Base-by-base conservation (phyloP, 768 basidiomycete genomes). In the Tricholoma flavovirens region DNA sequence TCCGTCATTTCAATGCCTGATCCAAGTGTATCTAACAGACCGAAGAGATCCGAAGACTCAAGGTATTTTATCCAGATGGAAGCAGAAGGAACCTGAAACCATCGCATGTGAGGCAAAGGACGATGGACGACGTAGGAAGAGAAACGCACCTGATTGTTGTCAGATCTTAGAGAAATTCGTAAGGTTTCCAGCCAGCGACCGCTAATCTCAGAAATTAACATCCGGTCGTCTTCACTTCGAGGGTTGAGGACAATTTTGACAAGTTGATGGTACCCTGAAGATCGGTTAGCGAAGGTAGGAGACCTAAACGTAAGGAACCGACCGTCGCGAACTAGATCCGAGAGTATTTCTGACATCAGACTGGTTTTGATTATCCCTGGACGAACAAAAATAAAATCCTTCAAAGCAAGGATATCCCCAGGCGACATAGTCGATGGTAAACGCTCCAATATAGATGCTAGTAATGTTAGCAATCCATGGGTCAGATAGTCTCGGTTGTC, bases 31-130 rank as follows among this genome's bases (percentile, higher is more conserved):
- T 82, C 78, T 10, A 90, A 62, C 5, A 81, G 68, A 5, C 66
- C 59, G 3, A 82, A 68, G 2, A 83, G 64, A 14, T 76, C 75
- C 2, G 69, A 60, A 2, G 68, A 62, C 5, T 71, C 65, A 61
- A 86, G 75, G 61, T 79, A 87, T 38, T 71, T 74, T 42, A 87
- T 71, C 88, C 88, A 91, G 12, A 78, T 57, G 2, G 69, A 60
- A 3, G 70, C 67, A 12, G 49, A 62, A 55, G 43, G 54, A 49
- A 61, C 51, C 69, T 77, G 61, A 15, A 22, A 15, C 29, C 8
- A 29, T 48, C 26, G 12, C 6, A 29, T 6, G 14, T 29, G 24
- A 46, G 45, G 15, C 45, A 45, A 14, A 22, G 11, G 2, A 15
- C 24, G 1, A 22, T 10, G 5, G 8, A 26, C 8, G 24, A 48